These are phyloP conservation scores for Inonotus obliquus DNA, from an alignment of 1,284 basidiomycete genomes.

Conservation along the genomic window DNA sequence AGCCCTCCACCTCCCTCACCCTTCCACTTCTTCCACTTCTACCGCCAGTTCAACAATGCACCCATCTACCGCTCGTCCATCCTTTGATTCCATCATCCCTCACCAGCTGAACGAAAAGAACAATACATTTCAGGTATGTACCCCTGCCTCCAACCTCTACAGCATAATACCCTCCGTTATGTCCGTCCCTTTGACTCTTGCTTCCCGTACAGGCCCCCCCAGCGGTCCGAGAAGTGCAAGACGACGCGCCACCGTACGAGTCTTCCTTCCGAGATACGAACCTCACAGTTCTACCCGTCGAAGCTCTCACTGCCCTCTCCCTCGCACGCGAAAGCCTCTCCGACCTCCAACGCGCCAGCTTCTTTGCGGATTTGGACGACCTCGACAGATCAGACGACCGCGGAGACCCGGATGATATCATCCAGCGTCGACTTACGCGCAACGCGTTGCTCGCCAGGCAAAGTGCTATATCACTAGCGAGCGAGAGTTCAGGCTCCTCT, in stretches of 20 bases:
- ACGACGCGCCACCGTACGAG: neutral
- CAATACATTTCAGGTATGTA: neutral
- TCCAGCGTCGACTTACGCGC: constrained; percentile 1
- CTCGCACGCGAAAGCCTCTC: neutral
- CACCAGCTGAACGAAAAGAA: neutral
- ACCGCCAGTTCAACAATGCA: neutral
- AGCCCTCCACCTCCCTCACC: neutral
- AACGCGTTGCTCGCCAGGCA: constrained; percentile 7
- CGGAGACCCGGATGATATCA: constrained; percentile 6
- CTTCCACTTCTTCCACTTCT: neutral
- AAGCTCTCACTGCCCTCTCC: constrained; percentile 1
- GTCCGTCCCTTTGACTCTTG: neutral
- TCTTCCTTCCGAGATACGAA: neutral
- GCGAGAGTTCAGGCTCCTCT: neutral
- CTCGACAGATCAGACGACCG: constrained; percentile 12
- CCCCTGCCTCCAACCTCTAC: neutral
- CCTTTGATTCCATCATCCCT: neutral
- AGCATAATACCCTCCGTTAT: neutral
- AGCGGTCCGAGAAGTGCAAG: neutral
- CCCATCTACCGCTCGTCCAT: neutral
- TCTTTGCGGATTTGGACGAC: neutral
- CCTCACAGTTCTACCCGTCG: neutral
- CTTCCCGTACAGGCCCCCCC: neutral
- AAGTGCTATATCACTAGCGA: constrained; percentile 8
- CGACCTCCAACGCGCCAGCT: neutral